Percentiles rank a stretch among this genome's conserved stretches.
Conservation (phyloP, 2,329 filamentous ascomycete species). For the Xenoacremonium recifei region DNA sequence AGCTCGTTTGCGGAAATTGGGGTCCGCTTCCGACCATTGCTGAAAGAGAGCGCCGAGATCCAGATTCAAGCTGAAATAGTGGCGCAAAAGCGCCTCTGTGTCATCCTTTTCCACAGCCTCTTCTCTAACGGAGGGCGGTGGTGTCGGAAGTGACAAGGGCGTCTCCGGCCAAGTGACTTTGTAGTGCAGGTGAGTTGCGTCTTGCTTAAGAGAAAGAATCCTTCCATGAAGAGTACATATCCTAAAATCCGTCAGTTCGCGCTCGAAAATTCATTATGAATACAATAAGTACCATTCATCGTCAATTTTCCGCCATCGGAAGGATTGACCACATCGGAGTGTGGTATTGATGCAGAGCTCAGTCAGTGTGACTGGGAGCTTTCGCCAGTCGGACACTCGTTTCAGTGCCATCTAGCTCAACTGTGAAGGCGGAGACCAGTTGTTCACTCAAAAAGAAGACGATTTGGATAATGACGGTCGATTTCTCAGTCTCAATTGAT, state of each 20-base stretch:
- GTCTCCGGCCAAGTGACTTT: conserved; percentile 60
- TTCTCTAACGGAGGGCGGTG: conserved; percentile 5
- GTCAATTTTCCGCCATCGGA: conserved; percentile 85
- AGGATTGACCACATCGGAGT: conserved; percentile 91
- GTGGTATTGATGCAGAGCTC: conserved; percentile 96
- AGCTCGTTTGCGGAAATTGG: conserved; percentile 86
- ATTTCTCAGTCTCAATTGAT: not conserved
- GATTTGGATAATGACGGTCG: not conserved
- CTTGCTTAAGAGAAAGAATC: conserved; percentile 82
- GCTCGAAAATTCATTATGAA: too few species aligned
- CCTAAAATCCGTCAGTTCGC: conserved; percentile 40
- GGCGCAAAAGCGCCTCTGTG: conserved; percentile 69
- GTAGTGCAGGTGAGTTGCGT: conserved; percentile 76
- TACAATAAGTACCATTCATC: conserved; percentile 73
- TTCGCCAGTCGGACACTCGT: conserved; percentile 76
- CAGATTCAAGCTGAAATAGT: conserved; percentile 86
- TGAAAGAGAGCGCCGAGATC: conserved; percentile 75
- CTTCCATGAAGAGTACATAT: conserved; percentile 83
- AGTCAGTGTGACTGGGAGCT: conserved; percentile 75
- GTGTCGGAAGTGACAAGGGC: conserved; percentile 9
- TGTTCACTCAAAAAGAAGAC: too few species aligned
- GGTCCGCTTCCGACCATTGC: conserved; percentile 81
- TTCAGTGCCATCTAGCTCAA: conserved; percentile 41
- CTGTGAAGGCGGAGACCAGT: too few species aligned
- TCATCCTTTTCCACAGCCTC: conserved; percentile 52